Percentiles rank a stretch among this genome's conserved stretches.
phyloP scores from a whole-genome alignment of 768 basidiomycete genomes.

The Porphyrellus cyaneotinctus region DNA sequence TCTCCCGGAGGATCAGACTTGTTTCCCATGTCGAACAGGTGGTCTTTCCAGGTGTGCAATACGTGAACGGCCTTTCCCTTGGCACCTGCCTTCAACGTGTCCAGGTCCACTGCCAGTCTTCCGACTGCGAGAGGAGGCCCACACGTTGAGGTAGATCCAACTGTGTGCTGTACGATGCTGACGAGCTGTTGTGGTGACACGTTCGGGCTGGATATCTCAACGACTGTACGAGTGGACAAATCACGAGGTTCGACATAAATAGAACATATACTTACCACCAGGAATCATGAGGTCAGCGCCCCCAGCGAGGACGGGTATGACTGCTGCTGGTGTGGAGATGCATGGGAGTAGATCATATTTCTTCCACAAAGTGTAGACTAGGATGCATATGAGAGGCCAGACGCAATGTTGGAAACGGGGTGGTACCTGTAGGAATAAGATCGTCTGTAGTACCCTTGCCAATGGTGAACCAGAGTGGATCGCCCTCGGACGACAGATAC shows the following conservation, averaged over 20 bases:
- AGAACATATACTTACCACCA: slow-evolving; percentile 51
- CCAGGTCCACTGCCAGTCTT: slow-evolving; percentile 55
- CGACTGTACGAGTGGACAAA: slow-evolving; percentile 38
- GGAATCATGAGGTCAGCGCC: slow-evolving; percentile 92
- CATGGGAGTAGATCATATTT: slow-evolving; percentile 61
- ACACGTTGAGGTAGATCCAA: slow-evolving; percentile 25
- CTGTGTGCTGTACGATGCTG: slow-evolving; percentile 50
- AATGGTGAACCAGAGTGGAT: slow-evolving; percentile 75
- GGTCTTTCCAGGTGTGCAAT: slow-evolving; percentile 74
- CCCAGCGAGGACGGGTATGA: slow-evolving; percentile 64
- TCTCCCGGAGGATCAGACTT: slow-evolving; percentile 54
- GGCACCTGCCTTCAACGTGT: slow-evolving; percentile 43
- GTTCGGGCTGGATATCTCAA: slow-evolving; percentile 43
- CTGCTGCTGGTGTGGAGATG: slow-evolving; percentile 65
- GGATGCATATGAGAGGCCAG: neutral
- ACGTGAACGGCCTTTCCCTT: slow-evolving; percentile 79
- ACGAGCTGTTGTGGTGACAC: slow-evolving; percentile 53
- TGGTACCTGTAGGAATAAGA: slow-evolving; percentile 64
- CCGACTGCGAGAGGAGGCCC: slow-evolving; percentile 71
- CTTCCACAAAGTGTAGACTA: slow-evolving; percentile 79
- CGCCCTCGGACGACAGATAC: slow-evolving; percentile 60
- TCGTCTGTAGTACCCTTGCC: slow-evolving; percentile 63
- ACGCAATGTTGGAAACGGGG: neutral
- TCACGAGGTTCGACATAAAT: neutral
- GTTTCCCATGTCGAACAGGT: slow-evolving; percentile 69